Percentiles rank a stretch among this genome's conserved stretches.
phyloP scores from a whole-genome alignment of 202 grass and related monocot genomes.

The Elaeis oleifera region DNA sequence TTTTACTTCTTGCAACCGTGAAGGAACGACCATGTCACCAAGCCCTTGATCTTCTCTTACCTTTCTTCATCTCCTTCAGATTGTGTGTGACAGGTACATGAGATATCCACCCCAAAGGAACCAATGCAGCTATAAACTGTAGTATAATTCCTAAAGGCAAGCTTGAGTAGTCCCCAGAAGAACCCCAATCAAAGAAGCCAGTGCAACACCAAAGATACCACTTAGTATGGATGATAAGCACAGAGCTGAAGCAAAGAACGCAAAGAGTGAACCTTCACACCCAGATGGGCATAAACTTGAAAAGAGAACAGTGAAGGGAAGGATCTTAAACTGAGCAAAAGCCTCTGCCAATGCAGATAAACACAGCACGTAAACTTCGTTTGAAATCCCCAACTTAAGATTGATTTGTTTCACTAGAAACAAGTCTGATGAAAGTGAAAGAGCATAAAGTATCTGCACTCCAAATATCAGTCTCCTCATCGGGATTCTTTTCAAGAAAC shows the following conservation, averaged over 20 bases:
- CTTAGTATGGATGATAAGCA: slow-evolving; percentile 70
- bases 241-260: slow-evolving; percentile 70
- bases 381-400: slow-evolving; percentile 60
- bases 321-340: slow-evolving; percentile 72
- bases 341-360: slow-evolving; percentile 80
- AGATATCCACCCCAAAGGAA: slow-evolving; percentile 72
- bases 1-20: too few relatives aligned
- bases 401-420: slow-evolving; percentile 82
- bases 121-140: slow-evolving; percentile 65
- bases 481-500: slow-evolving; percentile 47
- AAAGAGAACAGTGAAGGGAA: slow-evolving; percentile 68
- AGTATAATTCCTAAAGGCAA: slow-evolving; percentile 60
- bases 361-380: slow-evolving; percentile 59
- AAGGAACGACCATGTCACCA: too few relatives aligned
- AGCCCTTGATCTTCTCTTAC: slow-evolving; percentile 27
- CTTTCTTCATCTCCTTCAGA: slow-evolving; percentile 27
- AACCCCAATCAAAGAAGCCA: slow-evolving; percentile 65
- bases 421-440: slow-evolving; percentile 59
- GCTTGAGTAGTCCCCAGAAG: slow-evolving; percentile 50
- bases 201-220: slow-evolving; percentile 55
- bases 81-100: slow-evolving; percentile 41
- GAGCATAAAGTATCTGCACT: slow-evolving; percentile 58
- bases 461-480: slow-evolving; percentile 50
- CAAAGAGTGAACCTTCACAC: slow-evolving; percentile 74
- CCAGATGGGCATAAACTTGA: slow-evolving; percentile 60